A percentile compares a stretch with the other conserved stretches of the same genome.
phyloP scores from a whole-genome alignment of 352 stramenopile species.

The Globisporangium okanoganense region DNA sequence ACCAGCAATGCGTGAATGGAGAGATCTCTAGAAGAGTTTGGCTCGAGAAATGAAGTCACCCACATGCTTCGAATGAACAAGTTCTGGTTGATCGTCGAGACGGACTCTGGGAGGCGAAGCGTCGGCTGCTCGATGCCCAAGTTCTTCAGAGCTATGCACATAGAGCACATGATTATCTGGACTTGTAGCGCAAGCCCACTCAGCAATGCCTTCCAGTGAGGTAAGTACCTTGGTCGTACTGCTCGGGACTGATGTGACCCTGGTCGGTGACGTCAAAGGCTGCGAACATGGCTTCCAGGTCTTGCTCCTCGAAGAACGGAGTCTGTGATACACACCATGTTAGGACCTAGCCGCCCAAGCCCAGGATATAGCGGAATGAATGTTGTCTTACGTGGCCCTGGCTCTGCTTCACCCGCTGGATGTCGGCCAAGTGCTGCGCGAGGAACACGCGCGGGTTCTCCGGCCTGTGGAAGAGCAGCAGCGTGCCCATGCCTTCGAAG shows the following conservation, averaged over 20 bases:
- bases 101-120: slow-evolving; percentile 55
- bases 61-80: slow-evolving; percentile 74
- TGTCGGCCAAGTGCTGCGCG: slow-evolving; percentile 46
- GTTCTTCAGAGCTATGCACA: slow-evolving; percentile 39
- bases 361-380: neutral
- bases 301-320: slow-evolving; percentile 68
- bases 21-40: neutral
- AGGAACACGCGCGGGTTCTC: slow-evolving; percentile 60
- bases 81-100: slow-evolving; percentile 47
- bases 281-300: slow-evolving; percentile 70
- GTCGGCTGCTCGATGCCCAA: slow-evolving; percentile 66
- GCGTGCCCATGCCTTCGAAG: slow-evolving; percentile 55
- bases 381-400: slow-evolving; percentile 52
- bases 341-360: neutral
- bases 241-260: slow-evolving; percentile 52
- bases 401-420: slow-evolving; percentile 52
- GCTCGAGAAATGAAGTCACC: neutral
- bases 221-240: slow-evolving; percentile 59
- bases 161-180: neutral
- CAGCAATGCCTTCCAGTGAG: neutral
- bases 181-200: too few relatives aligned
- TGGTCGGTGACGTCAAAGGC: slow-evolving; percentile 73
- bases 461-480: slow-evolving; percentile 64
- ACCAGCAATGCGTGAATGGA: neutral
- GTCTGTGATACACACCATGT: slow-evolving; percentile 22